Evolutionary conservation across 257 asterid species (phyloP).

Genomic region (Solanum dulcamara): DNA sequence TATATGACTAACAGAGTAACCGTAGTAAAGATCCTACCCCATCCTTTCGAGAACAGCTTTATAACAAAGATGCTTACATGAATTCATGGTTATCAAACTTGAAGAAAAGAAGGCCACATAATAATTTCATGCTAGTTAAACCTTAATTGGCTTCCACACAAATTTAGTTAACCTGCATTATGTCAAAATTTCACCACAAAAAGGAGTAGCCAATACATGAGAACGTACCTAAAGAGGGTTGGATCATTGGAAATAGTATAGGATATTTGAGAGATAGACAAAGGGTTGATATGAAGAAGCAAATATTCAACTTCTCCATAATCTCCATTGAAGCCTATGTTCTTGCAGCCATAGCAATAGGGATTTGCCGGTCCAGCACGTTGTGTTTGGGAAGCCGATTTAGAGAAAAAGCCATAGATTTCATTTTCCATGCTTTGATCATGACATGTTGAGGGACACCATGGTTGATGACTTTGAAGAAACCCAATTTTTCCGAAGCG

Average conservation of each 20-base stretch:
- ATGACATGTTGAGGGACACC: slow-evolving; percentile 42
- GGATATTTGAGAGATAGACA: slow-evolving; percentile 12
- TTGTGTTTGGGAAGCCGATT: slow-evolving; percentile 40
- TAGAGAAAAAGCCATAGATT: slow-evolving; percentile 41
- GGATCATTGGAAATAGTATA: slow-evolving; percentile 10
- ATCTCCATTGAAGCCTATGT: slow-evolving; percentile 67
- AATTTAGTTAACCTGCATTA: background rate
- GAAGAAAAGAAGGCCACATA: background rate
- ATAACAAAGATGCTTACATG: background rate
- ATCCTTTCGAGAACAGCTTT: background rate
- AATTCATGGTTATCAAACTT: background rate
- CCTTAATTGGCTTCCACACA: background rate
- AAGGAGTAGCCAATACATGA: background rate
- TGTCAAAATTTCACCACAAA: background rate
- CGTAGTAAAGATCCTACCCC: background rate
- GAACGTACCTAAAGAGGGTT: slow-evolving; percentile 40
- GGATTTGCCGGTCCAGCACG: slow-evolving; percentile 54
- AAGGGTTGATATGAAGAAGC: slow-evolving; percentile 39
- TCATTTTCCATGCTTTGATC: slow-evolving; percentile 42
- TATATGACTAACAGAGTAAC: too few species aligned
- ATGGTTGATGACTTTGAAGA: slow-evolving; percentile 74
- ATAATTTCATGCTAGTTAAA: background rate
- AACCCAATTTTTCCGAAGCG: slow-evolving; percentile 66
- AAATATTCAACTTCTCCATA: slow-evolving; percentile 68
- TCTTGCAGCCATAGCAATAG: slow-evolving; percentile 57